Conservation (phyloP, 306 rosid genomes). For the Cucurbita ficifolia region DNA sequence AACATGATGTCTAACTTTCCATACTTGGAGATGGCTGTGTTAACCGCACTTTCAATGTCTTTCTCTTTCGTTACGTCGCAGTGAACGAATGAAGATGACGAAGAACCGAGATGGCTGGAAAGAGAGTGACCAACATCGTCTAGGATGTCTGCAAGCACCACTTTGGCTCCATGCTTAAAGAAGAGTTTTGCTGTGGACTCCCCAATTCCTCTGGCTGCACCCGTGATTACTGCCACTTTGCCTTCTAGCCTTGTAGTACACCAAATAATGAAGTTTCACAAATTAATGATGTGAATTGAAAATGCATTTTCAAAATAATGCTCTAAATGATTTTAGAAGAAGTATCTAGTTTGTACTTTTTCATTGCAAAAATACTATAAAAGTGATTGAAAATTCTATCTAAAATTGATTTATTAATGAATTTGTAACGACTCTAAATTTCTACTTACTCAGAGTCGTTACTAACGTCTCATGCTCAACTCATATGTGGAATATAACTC, state of each 20-base stretch:
- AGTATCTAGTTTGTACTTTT: too few species aligned
- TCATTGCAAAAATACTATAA: too few species aligned
- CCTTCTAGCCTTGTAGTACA: slow-evolving; percentile 33
- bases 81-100: slow-evolving; percentile 17
- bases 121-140: slow-evolving; percentile 22
- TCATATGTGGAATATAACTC: too few species aligned
- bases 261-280: neutral
- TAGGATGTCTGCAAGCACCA: slow-evolving; percentile 30
- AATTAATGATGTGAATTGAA: too few species aligned
- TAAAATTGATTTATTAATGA: too few species aligned
- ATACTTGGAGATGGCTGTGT: slow-evolving; percentile 10
- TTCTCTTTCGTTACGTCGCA: slow-evolving; percentile 33
- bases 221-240: slow-evolving; percentile 42
- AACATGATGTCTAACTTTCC: slow-evolving; percentile 49
- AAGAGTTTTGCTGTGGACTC: slow-evolving; percentile 31
- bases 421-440: too few species aligned
- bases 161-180: slow-evolving; percentile 31
- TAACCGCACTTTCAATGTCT: slow-evolving; percentile 17
- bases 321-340: too few species aligned
- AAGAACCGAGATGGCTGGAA: neutral
- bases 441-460: too few species aligned
- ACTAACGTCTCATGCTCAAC: too few species aligned
- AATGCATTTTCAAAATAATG: too few species aligned
- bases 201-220: slow-evolving; percentile 42
- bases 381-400: too few species aligned